Percentiles rank a stretch among this genome's conserved stretches.
Evolutionary conservation across 164 flowering plant genomes (phyloP).

Genomic region (Aristolochia contorta): DNA sequence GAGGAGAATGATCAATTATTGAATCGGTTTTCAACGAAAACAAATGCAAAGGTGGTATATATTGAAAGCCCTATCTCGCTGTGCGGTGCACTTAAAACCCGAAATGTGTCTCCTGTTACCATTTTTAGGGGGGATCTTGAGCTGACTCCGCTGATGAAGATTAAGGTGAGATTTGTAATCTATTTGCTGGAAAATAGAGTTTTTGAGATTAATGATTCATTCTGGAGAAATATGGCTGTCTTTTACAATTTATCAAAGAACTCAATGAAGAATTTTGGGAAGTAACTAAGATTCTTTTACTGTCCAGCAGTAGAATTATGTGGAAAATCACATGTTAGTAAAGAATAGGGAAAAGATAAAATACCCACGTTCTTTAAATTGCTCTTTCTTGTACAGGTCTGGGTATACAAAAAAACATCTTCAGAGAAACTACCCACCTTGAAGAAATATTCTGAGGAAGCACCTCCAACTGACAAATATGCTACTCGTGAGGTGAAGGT

Average conservation of each 20-base stretch:
- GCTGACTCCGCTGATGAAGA: slow-evolving; percentile 57
- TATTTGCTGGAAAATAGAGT: neutral
- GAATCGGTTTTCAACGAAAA: slow-evolving; percentile 43
- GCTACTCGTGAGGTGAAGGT: slow-evolving; percentile 91
- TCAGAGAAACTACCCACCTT: slow-evolving; percentile 88
- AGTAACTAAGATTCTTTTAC: no score
- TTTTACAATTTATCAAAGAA: neutral
- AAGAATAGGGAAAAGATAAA: no score
- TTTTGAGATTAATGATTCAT: neutral
- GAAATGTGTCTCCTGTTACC: slow-evolving; percentile 77
- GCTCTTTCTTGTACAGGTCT: slow-evolving; percentile 38
- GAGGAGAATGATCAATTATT: slow-evolving; percentile 69
- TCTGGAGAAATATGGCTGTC: neutral
- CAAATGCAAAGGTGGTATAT: slow-evolving; percentile 43
- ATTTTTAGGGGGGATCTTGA: slow-evolving; percentile 85
- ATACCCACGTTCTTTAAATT: neutral
- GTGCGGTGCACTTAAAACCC: slow-evolving; percentile 74
- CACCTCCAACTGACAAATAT: slow-evolving; percentile 69
- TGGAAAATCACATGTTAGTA: no score
- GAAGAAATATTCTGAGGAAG: slow-evolving; percentile 86
- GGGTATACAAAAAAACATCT: slow-evolving; percentile 94
- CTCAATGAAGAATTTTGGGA: no score
- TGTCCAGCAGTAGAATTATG: neutral
- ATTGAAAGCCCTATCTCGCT: slow-evolving; percentile 66
- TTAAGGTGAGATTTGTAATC: slow-evolving; percentile 49